Evolutionary conservation across 1,139 yeast species (phyloP).

Genomic region (Pichia sp.): DNA sequence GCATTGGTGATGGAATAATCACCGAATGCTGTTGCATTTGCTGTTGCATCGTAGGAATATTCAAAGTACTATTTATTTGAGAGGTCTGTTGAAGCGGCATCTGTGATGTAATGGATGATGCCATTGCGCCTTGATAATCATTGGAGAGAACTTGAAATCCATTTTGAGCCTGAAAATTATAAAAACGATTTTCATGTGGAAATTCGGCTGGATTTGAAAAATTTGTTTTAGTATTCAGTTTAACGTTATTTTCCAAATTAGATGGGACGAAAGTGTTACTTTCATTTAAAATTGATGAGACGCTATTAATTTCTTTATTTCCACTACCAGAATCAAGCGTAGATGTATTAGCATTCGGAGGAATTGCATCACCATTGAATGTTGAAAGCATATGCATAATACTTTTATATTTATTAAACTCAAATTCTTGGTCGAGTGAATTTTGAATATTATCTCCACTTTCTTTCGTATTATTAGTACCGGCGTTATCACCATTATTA

Average conservation of each 20-base stretch:
- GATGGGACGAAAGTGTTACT: neutral
- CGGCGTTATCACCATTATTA: neutral
- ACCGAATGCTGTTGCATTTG: too few species aligned
- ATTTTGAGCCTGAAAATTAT: too few species aligned
- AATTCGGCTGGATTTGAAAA: too few species aligned
- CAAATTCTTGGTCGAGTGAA: constrained; percentile 1
- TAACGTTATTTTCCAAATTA: neutral
- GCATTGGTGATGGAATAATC: too few species aligned
- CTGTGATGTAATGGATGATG: too few species aligned
- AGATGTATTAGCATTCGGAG: neutral
- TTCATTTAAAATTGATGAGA: neutral
- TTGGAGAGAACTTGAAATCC: too few species aligned
- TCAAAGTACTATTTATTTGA: too few species aligned
- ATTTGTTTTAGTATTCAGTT: too few species aligned
- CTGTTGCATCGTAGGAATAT: too few species aligned
- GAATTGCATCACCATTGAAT: constrained; percentile 1
- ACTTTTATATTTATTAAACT: constrained; percentile 6
- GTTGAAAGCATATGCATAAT: constrained; percentile 4
- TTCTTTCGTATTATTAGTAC: neutral
- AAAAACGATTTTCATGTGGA: too few species aligned
- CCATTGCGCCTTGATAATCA: too few species aligned
- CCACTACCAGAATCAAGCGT: neutral
- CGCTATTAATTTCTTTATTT: neutral
- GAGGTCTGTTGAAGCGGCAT: too few species aligned
- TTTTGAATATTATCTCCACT: neutral